These are phyloP conservation scores for Hordeum pubiflorum DNA, from an alignment of 202 grass and related monocot genomes.

Conservation along the genomic window DNA sequence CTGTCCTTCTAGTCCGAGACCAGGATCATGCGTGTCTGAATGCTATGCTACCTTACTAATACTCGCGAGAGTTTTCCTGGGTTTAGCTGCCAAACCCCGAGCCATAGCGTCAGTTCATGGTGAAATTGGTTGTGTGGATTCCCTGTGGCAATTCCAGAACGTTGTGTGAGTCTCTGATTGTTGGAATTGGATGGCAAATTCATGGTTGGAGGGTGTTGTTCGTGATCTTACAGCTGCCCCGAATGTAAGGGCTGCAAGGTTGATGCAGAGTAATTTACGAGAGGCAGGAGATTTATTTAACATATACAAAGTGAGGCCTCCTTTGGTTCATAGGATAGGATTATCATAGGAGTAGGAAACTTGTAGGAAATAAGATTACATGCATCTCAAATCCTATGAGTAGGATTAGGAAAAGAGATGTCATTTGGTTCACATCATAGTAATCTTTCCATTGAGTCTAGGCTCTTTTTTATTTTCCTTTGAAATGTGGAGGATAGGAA, in stretches of 20 bases:
- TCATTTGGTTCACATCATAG: too few species aligned
- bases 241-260: not conserved
- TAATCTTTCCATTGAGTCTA: too few species aligned
- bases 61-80: not conserved
- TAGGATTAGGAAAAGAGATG: too few species aligned
- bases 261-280: not conserved
- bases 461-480: too few species aligned
- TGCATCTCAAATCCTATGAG: too few species aligned
- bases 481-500: too few species aligned
- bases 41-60: not conserved
- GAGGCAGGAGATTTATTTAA: not conserved
- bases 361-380: too few species aligned
- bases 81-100: slow-evolving; percentile 7
- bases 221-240: not conserved
- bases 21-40: not conserved
- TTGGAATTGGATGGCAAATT: not conserved
- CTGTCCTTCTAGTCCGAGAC: not conserved
- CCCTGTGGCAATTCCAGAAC: not conserved
- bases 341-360: too few species aligned
- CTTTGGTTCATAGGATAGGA: too few species aligned
- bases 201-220: not conserved
- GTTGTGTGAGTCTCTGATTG: not conserved
- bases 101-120: not conserved
- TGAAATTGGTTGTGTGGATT: not conserved
- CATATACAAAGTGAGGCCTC: slow-evolving; percentile 4